A percentile compares a stretch with the other conserved stretches of the same genome.
Evolutionary conservation across 805 yeast species (phyloP).

Genomic region (Komagataella kurtzmanii): DNA sequence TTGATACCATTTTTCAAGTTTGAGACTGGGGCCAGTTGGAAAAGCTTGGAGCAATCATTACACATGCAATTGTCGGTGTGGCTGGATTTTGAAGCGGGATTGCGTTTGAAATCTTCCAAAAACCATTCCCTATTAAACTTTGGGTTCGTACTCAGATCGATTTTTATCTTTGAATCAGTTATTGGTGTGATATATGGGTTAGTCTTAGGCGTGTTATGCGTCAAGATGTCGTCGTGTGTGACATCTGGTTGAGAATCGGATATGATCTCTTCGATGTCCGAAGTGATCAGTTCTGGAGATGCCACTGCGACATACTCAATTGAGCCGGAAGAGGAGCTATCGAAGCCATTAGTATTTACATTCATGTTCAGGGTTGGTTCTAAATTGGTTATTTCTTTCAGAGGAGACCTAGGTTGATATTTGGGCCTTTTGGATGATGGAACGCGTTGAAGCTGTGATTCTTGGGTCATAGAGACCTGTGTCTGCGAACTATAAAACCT

Average conservation of each 20-base stretch:
- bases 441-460: not conserved
- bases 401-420: not conserved
- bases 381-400: not conserved
- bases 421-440: not conserved
- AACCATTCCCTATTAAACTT: slow-evolving; percentile 15
- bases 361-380: not conserved
- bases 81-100: slow-evolving; percentile 7
- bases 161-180: not conserved
- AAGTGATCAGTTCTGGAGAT: not conserved
- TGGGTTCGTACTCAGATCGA: slow-evolving; percentile 16
- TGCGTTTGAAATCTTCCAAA: slow-evolving; percentile 21
- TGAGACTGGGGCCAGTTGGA: not conserved
- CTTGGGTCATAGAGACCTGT: not conserved
- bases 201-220: not conserved
- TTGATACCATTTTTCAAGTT: not conserved
- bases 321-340: not conserved
- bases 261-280: not conserved
- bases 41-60: not conserved
- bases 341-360: not conserved
- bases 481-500: not conserved
- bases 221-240: not conserved
- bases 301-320: not conserved
- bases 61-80: not conserved
- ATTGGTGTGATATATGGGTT: not conserved
- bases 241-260: not conserved